phyloP scores from a whole-genome alignment of 164 flowering plant species.

The Kalanchoe fedtschenkoi region DNA sequence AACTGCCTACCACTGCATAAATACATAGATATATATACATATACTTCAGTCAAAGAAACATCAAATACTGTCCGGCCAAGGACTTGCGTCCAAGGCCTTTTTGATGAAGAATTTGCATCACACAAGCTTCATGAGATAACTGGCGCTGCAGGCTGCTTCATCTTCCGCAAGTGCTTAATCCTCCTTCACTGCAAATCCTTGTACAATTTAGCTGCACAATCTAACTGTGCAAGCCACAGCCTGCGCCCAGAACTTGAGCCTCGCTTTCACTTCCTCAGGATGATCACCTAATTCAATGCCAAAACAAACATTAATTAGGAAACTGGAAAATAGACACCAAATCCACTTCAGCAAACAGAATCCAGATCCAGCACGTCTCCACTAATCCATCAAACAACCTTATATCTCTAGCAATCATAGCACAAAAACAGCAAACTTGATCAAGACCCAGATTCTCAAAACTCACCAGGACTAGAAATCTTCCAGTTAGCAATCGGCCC shows the following conservation, averaged over 20 bases:
- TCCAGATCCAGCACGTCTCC: not conserved
- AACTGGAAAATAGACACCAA: not conserved
- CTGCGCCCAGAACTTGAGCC: constrained; percentile 83
- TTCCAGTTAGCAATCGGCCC: constrained; percentile 70
- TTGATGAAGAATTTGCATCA: no score
- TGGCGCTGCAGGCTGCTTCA: not conserved
- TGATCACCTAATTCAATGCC: constrained; percentile 46
- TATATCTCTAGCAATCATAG: not conserved
- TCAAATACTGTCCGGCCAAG: not conserved
- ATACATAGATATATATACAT: not conserved
- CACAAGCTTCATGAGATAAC: not conserved
- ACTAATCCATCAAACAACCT: not conserved
- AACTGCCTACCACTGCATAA: not conserved
- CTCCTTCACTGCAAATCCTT: not conserved
- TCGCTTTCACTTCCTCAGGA: constrained; percentile 83
- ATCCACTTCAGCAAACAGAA: not conserved
- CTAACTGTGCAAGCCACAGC: constrained; percentile 77
- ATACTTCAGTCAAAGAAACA: no score
- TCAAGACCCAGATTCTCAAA: not conserved
- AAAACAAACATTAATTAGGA: not conserved
- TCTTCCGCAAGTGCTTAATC: not conserved
- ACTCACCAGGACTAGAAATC: constrained; percentile 86
- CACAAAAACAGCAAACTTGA: not conserved
- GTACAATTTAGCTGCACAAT: constrained; percentile 39
- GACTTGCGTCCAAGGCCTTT: not conserved